Evolutionary conservation across 2,329 filamentous ascomycete genomes (phyloP).

Genomic region (Orbilia brochopaga): DNA sequence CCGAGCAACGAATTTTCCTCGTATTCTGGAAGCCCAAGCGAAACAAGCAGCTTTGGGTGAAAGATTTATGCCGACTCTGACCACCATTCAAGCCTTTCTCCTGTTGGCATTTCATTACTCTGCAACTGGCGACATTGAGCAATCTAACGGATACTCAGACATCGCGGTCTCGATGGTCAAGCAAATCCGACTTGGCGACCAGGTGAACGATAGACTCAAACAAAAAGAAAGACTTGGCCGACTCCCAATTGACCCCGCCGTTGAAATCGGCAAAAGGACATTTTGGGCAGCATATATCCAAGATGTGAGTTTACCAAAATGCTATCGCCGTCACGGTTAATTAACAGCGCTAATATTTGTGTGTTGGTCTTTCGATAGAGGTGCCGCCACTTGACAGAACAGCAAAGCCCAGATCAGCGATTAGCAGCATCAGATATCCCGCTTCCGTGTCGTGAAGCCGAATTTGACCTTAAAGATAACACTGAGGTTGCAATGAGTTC

Average conservation of each 20-base stretch:
- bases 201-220: constrained; percentile 40
- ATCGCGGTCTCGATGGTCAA: constrained; percentile 49
- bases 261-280: constrained; percentile 49
- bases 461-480: constrained; percentile 40
- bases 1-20: constrained; percentile 36
- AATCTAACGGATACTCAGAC: constrained; percentile 42
- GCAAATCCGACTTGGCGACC: constrained; percentile 45
- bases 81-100: constrained; percentile 41
- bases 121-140: constrained; percentile 40
- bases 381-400: constrained; percentile 42
- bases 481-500: constrained; percentile 14
- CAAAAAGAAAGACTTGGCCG: constrained; percentile 41
- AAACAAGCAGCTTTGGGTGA: constrained; percentile 45
- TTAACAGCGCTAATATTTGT: constrained; percentile 27
- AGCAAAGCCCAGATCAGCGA: constrained; percentile 31
- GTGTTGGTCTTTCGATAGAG: constrained; percentile 34
- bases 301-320: constrained; percentile 32
- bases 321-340: constrained; percentile 12
- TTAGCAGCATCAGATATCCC: constrained; percentile 44
- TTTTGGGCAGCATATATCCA: constrained; percentile 48
- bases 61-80: constrained; percentile 39
- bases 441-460: constrained; percentile 35
- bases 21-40: constrained; percentile 44
- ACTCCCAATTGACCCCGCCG: constrained; percentile 34
- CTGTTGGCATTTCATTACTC: constrained; percentile 43